Conservation (phyloP, 2,329 filamentous ascomycete genomes). For the Camillea tinctor region DNA sequence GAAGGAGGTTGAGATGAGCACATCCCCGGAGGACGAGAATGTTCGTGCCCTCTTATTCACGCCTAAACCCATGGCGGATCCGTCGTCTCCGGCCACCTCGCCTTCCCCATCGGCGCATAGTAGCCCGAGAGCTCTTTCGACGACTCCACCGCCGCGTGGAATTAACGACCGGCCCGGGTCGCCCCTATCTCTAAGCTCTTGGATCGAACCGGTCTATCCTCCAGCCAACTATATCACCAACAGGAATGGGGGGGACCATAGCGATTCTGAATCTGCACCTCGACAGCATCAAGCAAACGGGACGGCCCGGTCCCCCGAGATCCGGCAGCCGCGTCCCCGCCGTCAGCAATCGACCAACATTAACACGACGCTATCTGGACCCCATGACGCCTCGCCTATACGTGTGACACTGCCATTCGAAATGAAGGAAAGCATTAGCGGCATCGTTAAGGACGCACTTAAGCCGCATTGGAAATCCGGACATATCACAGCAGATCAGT, state of each 20-base stretch:
- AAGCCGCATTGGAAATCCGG: slow-evolving; percentile 80
- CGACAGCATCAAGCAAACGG: slow-evolving; percentile 33
- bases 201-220: slow-evolving; percentile 71
- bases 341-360: slow-evolving; percentile 43
- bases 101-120: slow-evolving; percentile 63
- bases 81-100: slow-evolving; percentile 66
- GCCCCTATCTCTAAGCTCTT: slow-evolving; percentile 64
- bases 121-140: slow-evolving; percentile 65
- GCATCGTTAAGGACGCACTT: slow-evolving; percentile 79
- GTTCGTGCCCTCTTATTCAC: slow-evolving; percentile 40
- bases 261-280: slow-evolving; percentile 43
- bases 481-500: slow-evolving; percentile 82
- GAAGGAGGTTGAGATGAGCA: slow-evolving; percentile 76
- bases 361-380: slow-evolving; percentile 40
- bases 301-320: slow-evolving; percentile 41
- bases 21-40: slow-evolving; percentile 57
- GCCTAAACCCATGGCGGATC: slow-evolving; percentile 32
- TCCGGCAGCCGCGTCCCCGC: slow-evolving; percentile 52
- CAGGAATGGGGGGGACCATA: slow-evolving; percentile 42
- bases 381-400: slow-evolving; percentile 67
- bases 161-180: slow-evolving; percentile 64
- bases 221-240: slow-evolving; percentile 72
- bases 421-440: slow-evolving; percentile 84
- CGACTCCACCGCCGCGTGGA: slow-evolving; percentile 67
- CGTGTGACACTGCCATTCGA: slow-evolving; percentile 68